phyloP scores from a whole-genome alignment of 2,329 filamentous ascomycete genomes.

The Aplosporella prunicola region DNA sequence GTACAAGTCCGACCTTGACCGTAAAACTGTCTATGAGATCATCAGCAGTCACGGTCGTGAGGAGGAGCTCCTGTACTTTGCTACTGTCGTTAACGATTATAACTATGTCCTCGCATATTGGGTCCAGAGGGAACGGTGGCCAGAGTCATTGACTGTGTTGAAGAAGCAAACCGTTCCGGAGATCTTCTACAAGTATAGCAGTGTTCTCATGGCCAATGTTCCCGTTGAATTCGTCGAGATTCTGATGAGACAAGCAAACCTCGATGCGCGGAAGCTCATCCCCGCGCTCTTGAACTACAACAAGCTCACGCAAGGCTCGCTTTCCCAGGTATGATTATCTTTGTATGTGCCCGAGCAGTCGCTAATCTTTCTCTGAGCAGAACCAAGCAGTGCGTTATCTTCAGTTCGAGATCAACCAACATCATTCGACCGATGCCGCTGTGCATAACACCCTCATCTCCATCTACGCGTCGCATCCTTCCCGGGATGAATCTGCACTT shows the following conservation, averaged over 20 bases:
- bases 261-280: conserved; percentile 80
- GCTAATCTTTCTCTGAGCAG: conserved; percentile 18
- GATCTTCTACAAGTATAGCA: conserved; percentile 94
- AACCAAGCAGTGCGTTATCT: conserved; percentile 94
- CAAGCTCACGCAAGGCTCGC: conserved; percentile 57
- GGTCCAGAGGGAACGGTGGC: conserved; percentile 91
- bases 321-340: conserved; percentile 42
- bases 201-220: conserved; percentile 86
- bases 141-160: conserved; percentile 73
- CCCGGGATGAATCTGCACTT: conserved; percentile 73
- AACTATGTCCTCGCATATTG: conserved; percentile 94
- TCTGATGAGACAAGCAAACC: conserved; percentile 78
- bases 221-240: conserved; percentile 87
- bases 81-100: conserved; percentile 79
- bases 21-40: conserved; percentile 88
- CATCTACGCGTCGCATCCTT: conserved; percentile 81
- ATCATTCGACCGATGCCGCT: conserved; percentile 69
- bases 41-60: conserved; percentile 93
- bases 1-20: conserved; percentile 80
- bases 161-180: conserved; percentile 89
- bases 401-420: conserved; percentile 82
- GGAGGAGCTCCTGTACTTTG: conserved; percentile 84
- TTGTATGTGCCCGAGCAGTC: background rate
- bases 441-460: conserved; percentile 96
- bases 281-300: conserved; percentile 93